Conservation (phyloP, 2,329 filamentous ascomycete species). For the Aspergillus versicolor region DNA sequence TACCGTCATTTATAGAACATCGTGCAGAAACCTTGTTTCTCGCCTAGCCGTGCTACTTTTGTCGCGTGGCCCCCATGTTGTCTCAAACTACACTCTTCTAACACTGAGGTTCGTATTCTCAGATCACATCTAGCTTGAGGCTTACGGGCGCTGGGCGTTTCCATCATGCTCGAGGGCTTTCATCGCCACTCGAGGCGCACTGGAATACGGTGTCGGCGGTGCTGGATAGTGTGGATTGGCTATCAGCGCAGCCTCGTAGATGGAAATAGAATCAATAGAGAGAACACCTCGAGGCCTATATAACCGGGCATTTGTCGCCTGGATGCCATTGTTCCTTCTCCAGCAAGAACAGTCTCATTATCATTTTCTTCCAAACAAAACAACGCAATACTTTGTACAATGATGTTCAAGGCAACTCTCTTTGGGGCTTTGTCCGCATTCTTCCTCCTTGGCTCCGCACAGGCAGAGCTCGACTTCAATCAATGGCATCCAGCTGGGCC, state of each 20-base stretch:
- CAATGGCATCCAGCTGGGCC: background rate
- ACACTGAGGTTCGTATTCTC: background rate
- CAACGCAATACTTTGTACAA: background rate
- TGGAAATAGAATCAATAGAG: background rate
- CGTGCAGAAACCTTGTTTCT: background rate
- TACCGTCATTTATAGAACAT: background rate
- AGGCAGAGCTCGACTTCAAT: background rate
- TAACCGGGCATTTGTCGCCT: background rate
- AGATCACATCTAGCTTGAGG: background rate
- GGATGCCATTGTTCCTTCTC: background rate
- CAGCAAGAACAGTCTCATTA: background rate
- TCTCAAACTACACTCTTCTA: background rate
- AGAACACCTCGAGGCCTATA: background rate
- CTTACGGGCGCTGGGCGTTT: background rate
- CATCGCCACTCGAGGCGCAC: background rate
- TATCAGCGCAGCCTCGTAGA: background rate
- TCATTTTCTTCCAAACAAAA: background rate
- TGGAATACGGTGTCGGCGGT: background rate
- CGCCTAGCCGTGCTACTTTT: background rate
- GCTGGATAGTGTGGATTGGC: background rate
- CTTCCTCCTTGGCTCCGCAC: background rate
- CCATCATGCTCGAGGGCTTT: background rate
- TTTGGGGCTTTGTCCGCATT: background rate
- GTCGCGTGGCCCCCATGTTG: background rate
- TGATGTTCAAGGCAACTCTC: background rate